Evolutionary conservation across 441 rosid species (phyloP), one percentile per base, ranked within the genome.

Genomic region (Eruca vesicaria): DNA sequence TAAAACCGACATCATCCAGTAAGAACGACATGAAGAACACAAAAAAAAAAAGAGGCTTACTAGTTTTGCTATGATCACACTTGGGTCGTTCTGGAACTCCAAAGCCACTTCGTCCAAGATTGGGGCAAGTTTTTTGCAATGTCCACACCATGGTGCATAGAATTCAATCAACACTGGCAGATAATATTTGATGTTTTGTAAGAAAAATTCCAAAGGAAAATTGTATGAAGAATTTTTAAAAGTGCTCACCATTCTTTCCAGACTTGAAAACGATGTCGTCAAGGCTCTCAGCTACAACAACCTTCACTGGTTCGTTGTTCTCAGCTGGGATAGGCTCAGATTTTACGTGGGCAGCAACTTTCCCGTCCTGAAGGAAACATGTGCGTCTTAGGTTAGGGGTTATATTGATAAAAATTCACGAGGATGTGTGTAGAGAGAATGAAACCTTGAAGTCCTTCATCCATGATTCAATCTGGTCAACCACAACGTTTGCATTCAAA

Each of bases 131-230:
- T 87, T 82, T 74, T 93, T 86, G 91, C 98, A 93, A 72, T 96
- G 97, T 73, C 99, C 98, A 72, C 98, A 93, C 99, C 99, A 91
- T 0, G 99, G 98, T 60, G 99, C 98, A 68, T 96, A 96, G 74
- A 96, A 93, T 84, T 93, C 99, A 6, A 96, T 69, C 58, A 96
- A 81, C 63, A 96, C 99, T 96, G 12, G 71, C 20, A 28, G 35
- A 66, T n/a, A 55, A 35, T 18, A 33, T 21, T 31, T 19, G 0
- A 23, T 5, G 41, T 19, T 19, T 23, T 58, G 63, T 29, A 63
- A 10, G 28, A 18, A 31, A 61, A 9, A 61, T 9, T 2, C 11
- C 19, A 20, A 18, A 7, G 8, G 15, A 5, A 5, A 63, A 53
- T 57, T 56, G n/a, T n/a, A n/a, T n/a, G n/a, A n/a, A n/a, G n/a